Conservation (phyloP, 108 stramenopile genomes). For the Fistulifera solaris region DNA sequence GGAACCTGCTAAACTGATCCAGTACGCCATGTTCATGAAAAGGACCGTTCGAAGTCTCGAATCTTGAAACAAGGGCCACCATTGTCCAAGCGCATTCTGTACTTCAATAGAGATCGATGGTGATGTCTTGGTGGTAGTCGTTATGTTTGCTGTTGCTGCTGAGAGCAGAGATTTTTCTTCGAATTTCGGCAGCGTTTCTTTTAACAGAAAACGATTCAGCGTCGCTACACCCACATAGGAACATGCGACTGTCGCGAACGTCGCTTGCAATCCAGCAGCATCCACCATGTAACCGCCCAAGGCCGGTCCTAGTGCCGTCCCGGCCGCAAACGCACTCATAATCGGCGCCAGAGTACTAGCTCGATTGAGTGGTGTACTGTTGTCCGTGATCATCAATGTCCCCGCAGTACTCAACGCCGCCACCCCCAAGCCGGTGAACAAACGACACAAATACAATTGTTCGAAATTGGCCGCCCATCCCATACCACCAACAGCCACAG, state of each 20-base stretch:
- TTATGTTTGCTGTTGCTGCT: slow-evolving; percentile 15
- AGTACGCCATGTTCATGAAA: slow-evolving; percentile 81
- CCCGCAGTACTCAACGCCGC: slow-evolving; percentile 61
- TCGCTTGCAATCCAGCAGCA: slow-evolving; percentile 51
- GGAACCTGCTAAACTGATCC: slow-evolving; percentile 64
- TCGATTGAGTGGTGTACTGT: slow-evolving; percentile 72
- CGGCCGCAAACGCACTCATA: slow-evolving; percentile 75
- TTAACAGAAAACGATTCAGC: slow-evolving; percentile 49
- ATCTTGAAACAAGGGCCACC: slow-evolving; percentile 47
- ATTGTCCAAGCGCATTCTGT: slow-evolving; percentile 56
- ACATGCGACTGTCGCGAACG: slow-evolving; percentile 61
- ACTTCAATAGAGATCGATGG: slow-evolving; percentile 5
- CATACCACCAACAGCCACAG: slow-evolving; percentile 79
- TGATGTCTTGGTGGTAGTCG: no score
- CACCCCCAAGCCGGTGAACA: slow-evolving; percentile 74
- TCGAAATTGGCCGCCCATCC: slow-evolving; percentile 58
- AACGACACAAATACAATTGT: slow-evolving; percentile 58
- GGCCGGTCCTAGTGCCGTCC: slow-evolving; percentile 82
- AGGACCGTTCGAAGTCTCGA: slow-evolving; percentile 48
- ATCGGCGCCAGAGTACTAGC: slow-evolving; percentile 76
- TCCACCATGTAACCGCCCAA: slow-evolving; percentile 76
- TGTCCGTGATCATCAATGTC: slow-evolving; percentile 72
- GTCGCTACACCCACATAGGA: slow-evolving; percentile 49
- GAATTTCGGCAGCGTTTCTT: slow-evolving; percentile 39
- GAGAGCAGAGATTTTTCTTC: background rate